Percentiles rank a stretch among this genome's conserved stretches.
Conservation (phyloP, 73 alveolate species). For the Paramecium octaurelia region DNA sequence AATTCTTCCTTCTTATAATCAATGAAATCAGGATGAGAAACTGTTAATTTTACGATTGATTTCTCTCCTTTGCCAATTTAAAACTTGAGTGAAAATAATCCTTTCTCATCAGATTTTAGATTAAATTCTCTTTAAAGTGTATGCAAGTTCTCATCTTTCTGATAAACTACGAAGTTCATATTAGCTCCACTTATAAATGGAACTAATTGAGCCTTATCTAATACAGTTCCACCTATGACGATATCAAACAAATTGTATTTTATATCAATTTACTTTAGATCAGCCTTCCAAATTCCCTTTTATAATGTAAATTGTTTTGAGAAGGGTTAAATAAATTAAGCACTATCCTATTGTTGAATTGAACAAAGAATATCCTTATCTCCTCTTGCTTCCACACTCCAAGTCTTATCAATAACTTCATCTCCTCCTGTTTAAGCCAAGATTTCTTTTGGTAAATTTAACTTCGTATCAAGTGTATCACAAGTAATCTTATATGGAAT, state of each 20-base stretch:
- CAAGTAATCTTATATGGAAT: not conserved
- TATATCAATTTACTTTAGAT: not conserved
- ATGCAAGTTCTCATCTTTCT: not conserved
- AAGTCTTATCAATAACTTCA: not conserved
- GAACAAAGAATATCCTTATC: not conserved
- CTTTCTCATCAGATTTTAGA: not conserved
- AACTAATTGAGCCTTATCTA: not conserved
- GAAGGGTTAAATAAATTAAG: not conserved
- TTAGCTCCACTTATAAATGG: not conserved
- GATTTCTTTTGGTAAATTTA: not conserved
- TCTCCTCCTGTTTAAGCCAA: not conserved
- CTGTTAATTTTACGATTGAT: not conserved
- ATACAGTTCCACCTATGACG: not conserved
- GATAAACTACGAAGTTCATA: not conserved
- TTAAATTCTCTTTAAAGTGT: not conserved
- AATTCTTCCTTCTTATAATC: not conserved
- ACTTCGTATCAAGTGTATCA: not conserved
- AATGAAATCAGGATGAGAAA: not conserved
- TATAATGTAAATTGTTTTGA: not conserved
- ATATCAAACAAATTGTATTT: not conserved
- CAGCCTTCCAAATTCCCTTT: not conserved
- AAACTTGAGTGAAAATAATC: not conserved
- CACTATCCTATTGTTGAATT: not conserved
- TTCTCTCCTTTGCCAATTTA: not conserved
- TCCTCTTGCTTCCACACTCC: not conserved